A percentile compares a stretch with the other conserved stretches of the same genome.
Conservation (phyloP, 441 rosid species). For the Manihot esculenta region DNA sequence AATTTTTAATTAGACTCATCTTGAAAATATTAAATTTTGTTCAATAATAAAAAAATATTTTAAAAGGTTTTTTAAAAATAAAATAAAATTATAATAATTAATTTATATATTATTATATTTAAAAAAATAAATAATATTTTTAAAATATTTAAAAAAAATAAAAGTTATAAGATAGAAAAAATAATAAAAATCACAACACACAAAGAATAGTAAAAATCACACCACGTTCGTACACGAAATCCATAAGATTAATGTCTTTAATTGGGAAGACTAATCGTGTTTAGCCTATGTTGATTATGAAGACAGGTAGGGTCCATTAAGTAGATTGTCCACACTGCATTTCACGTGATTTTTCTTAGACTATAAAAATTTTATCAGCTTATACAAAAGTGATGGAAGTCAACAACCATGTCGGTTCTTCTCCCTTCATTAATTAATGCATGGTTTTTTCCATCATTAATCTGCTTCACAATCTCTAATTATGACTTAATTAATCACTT, state of each 20-base stretch:
- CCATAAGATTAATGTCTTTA: neutral
- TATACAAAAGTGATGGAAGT: conserved; percentile 25
- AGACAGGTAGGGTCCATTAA: conserved; percentile 38
- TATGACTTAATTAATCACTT: no score
- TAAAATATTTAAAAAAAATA: no score
- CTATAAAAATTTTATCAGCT: conserved; percentile 11
- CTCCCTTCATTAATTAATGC: conserved; percentile 28
- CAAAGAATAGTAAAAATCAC: neutral
- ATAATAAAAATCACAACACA: no score
- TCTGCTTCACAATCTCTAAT: neutral
- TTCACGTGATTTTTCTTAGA: conserved; percentile 42
- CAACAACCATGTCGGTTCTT: conserved; percentile 32
- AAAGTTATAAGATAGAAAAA: no score
- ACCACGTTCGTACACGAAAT: neutral
- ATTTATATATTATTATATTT: no score
- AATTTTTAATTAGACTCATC: no score
- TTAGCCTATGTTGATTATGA: conserved; percentile 17
- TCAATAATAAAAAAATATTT: no score
- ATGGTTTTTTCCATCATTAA: conserved; percentile 14
- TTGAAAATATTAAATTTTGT: no score
- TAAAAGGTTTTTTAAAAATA: no score
- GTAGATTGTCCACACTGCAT: conserved; percentile 24
- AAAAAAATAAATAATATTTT: no score
- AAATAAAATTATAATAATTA: no score
- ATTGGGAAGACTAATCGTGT: conserved; percentile 28